Percentiles rank a stretch among this genome's conserved stretches.
phyloP scores from a whole-genome alignment of 129 eudicot genomes.

The Kitagawia praeruptora region DNA sequence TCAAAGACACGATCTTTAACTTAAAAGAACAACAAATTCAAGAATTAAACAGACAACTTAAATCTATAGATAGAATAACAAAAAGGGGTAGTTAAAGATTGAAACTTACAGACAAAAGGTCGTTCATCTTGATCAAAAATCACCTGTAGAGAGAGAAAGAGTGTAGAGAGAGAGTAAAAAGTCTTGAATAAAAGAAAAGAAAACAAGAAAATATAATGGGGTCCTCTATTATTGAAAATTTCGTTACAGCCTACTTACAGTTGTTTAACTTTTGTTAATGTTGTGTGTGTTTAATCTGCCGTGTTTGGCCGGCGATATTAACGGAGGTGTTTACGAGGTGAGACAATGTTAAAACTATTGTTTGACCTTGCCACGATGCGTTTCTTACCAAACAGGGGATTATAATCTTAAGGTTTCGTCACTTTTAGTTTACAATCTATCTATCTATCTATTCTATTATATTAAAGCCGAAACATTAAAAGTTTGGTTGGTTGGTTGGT shows the following conservation, averaged over 20 bases:
- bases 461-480: too few relatives aligned
- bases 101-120: slow-evolving; percentile 19
- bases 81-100: background rate
- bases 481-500: too few relatives aligned
- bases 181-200: background rate
- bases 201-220: slow-evolving; percentile 8
- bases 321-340: background rate
- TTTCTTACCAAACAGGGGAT: background rate
- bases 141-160: slow-evolving; percentile 8
- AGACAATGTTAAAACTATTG: background rate
- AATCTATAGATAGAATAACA: background rate
- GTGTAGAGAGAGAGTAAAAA: slow-evolving; percentile 4
- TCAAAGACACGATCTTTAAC: background rate
- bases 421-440: too few relatives aligned
- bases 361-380: background rate
- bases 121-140: slow-evolving; percentile 23
- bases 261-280: background rate
- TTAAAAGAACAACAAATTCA: background rate
- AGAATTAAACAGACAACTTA: background rate
- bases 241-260: slow-evolving; percentile 2
- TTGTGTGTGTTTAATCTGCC: background rate
- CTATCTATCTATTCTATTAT: too few relatives aligned
- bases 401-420: too few relatives aligned
- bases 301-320: slow-evolving; percentile 15
- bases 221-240: background rate